Evolutionary conservation across 225 moss, liverwort and hornwort species (phyloP), one percentile per base, ranked within the genome.

Genomic region (Pleurozium schreberi): DNA sequence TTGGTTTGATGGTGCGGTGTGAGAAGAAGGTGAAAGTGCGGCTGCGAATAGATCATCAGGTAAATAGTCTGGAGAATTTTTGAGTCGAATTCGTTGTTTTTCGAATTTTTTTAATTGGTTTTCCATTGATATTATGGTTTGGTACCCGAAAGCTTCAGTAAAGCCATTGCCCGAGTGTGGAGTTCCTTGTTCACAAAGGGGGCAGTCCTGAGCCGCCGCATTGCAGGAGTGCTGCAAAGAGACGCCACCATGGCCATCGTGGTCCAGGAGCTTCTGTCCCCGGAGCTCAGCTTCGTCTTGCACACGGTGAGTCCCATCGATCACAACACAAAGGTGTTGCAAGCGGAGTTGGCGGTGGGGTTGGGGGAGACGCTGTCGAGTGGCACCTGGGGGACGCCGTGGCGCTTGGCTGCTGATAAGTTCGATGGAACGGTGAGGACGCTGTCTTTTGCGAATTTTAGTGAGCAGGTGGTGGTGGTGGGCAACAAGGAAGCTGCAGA

Each of bases 21-120:
- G 96, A 96, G 87, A 91, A 94, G 89, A 96, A 94, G 89, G 96
- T 98, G 89, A 98, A 95, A 90, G 66, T 98, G 86, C 86, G 95
- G 34, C 79, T 98, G 70, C 93, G 92, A 63, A 90, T 98, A 80
- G 97, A 98, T 53, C 97, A 98, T 88, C 96, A 98, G 85, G 97
- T 98, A 33, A 86, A 87, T 22, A 15, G 16, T 40, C 30, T 40
- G 30, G 40, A n/a, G 38, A 62, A 62, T 7, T n/a, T n/a, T n/a
- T n/a, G n/a, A n/a, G n/a, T n/a, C n/a, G n/a, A n/a, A n/a, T n/a
- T n/a, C n/a, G n/a, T n/a, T n/a, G n/a, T n/a, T n/a, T n/a, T n/a
- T n/a, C n/a, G n/a, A n/a, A 12, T 5, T 8, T 14, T 26, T 74
- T 36, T 1, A 31, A 38, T 38, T 33, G 14, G 16, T 49, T 61